phyloP scores from a whole-genome alignment of 2,329 filamentous ascomycete genomes.

The Exophiala mesophila region DNA sequence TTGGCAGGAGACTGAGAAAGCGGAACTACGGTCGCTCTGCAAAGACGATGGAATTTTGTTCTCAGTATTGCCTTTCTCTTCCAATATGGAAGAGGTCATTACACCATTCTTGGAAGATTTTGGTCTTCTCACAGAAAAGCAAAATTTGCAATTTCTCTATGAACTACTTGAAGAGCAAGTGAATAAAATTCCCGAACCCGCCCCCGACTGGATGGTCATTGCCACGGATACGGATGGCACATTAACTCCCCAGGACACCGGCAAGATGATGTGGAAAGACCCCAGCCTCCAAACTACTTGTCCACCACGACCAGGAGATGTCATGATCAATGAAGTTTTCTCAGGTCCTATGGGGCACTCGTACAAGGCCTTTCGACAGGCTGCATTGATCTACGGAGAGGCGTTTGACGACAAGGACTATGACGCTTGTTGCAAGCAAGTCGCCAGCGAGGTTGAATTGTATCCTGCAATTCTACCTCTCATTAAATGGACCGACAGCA shows the following conservation, averaged over 20 bases:
- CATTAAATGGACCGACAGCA: constrained; percentile 31
- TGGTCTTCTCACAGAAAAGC: constrained; percentile 32
- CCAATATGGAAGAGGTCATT: constrained; percentile 19
- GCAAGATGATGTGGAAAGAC: constrained; percentile 47
- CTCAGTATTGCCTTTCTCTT: constrained; percentile 23
- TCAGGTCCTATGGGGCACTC: constrained; percentile 45
- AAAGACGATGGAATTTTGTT: constrained; percentile 46
- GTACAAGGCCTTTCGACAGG: constrained; percentile 53
- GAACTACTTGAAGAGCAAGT: constrained; percentile 32
- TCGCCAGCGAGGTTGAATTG: constrained; percentile 41
- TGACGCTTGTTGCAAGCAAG: constrained; percentile 41
- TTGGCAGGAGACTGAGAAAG: constrained; percentile 49
- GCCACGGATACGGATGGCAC: constrained; percentile 59
- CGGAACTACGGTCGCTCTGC: constrained; percentile 43
- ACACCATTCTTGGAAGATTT: constrained; percentile 37
- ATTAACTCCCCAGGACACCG: constrained; percentile 48
- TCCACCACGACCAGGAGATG: too few relatives aligned
- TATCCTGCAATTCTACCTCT: constrained; percentile 47
- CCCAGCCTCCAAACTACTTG: constrained; percentile 19
- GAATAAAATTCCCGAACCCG: constrained; percentile 21
- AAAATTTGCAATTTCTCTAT: too few relatives aligned
- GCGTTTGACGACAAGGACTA: constrained; percentile 35
- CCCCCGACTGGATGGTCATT: constrained; percentile 46
- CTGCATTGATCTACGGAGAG: constrained; percentile 50
- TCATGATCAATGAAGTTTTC: constrained; percentile 49